Conservation (phyloP, 495 filamentous ascomycete genomes). For the Hypoxylon trugodes region DNA sequence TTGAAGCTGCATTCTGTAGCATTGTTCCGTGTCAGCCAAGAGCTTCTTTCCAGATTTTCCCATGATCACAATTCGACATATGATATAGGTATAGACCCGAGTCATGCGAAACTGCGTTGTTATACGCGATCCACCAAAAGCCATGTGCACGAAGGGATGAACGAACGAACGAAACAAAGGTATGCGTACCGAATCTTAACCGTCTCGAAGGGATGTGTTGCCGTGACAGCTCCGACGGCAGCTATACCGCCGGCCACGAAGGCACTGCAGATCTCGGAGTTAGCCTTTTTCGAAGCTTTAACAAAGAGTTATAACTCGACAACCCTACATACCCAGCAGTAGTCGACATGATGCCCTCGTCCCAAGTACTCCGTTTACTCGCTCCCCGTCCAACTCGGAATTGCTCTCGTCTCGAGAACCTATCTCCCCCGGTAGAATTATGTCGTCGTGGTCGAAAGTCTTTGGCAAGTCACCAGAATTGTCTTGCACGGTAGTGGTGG, state of each 20-base stretch:
- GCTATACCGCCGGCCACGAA: slow-evolving; percentile 97
- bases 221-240: slow-evolving; percentile 95
- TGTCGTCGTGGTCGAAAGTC: too few relatives aligned
- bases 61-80: neutral
- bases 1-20: slow-evolving; percentile 87
- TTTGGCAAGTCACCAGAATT: too few relatives aligned
- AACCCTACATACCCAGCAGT: slow-evolving; percentile 51
- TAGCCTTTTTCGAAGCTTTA: slow-evolving; percentile 2
- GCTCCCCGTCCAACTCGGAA: slow-evolving; percentile 11
- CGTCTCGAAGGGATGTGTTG: slow-evolving; percentile 97
- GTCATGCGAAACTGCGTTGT: too few relatives aligned
- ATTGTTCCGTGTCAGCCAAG: slow-evolving; percentile 27
- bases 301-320: neutral
- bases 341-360: slow-evolving; percentile 55
- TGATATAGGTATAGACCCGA: neutral
- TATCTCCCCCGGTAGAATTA: too few relatives aligned
- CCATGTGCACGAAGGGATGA: too few relatives aligned
- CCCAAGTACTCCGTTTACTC: slow-evolving; percentile 21
- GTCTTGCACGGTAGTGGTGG: too few relatives aligned
- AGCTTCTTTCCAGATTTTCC: neutral
- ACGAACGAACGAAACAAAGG: slow-evolving; percentile 5
- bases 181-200: slow-evolving; percentile 88
- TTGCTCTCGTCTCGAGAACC: too few relatives aligned
- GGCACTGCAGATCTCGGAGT: slow-evolving; percentile 52
- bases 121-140: too few relatives aligned